Evolutionary conservation across 345 rosid species (phyloP).

Genomic region (Salix udensis): DNA sequence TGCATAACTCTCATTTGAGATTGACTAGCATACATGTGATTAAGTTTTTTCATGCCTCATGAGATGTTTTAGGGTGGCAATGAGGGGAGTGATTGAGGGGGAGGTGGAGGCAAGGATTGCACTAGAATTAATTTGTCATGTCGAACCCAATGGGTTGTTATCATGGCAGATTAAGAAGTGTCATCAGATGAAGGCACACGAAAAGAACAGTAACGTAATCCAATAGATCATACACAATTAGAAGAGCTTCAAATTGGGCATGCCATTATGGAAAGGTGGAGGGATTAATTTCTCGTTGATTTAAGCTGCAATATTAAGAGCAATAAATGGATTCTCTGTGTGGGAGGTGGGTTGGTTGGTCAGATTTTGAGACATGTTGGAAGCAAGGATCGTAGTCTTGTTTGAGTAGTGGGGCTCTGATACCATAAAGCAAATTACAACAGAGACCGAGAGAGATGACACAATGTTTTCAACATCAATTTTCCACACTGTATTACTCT

Average conservation of each 20-base stretch:
- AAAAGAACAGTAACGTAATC: no score
- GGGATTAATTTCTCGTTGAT: background rate
- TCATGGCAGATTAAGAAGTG: background rate
- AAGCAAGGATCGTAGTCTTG: no score
- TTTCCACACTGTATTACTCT: background rate
- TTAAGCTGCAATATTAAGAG: background rate
- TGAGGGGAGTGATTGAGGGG: background rate
- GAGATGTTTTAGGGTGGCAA: background rate
- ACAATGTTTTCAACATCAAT: no score
- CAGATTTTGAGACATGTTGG: background rate
- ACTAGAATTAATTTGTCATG: no score
- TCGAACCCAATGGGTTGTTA: background rate
- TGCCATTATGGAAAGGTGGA: background rate
- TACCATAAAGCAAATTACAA: background rate
- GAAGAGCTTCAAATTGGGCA: background rate
- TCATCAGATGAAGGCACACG: no score
- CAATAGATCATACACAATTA: no score
- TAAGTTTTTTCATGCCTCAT: background rate
- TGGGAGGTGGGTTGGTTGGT: background rate
- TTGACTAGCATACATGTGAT: background rate
- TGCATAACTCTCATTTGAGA: background rate
- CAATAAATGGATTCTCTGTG: background rate
- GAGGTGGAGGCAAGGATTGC: background rate
- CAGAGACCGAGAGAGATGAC: no score
- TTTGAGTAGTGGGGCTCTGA: background rate